Percentiles rank a stretch among this genome's conserved stretches.
Evolutionary conservation across 2,329 filamentous ascomycete genomes (phyloP).

Genomic region (Chaetomiaceae sp.): DNA sequence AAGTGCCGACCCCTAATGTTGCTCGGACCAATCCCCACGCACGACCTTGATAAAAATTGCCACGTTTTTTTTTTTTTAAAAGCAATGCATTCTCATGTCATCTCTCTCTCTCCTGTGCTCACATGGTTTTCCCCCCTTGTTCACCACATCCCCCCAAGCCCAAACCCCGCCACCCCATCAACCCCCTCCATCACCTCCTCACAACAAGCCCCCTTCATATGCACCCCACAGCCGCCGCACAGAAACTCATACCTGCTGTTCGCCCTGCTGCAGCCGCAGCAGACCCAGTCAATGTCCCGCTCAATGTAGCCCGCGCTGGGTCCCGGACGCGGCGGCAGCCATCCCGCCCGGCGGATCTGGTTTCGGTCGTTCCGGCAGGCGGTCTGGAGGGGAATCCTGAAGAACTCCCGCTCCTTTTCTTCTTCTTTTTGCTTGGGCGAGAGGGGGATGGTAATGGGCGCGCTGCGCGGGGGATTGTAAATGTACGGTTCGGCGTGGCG

Average conservation of each 20-base stretch:
- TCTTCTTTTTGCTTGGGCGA: neutral
- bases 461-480: no score
- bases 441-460: neutral
- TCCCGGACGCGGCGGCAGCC: no score
- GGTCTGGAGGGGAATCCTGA: neutral
- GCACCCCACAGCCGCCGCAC: constrained; percentile 12
- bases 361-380: neutral
- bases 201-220: constrained; percentile 9
- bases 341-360: neutral
- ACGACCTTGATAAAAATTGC: no score
- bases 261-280: constrained; percentile 11
- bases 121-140: neutral
- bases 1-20: no score
- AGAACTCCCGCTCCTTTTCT: neutral
- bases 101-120: no score
- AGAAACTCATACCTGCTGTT: constrained; percentile 13
- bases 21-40: no score
- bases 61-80: no score
- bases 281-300: constrained; percentile 14
- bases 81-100: no score
- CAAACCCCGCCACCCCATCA: neutral
- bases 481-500: no score
- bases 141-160: neutral
- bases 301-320: no score
- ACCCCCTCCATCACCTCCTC: neutral